Conservation (phyloP, 1,139 yeast genomes). For the Geotrichum restrictum region DNA sequence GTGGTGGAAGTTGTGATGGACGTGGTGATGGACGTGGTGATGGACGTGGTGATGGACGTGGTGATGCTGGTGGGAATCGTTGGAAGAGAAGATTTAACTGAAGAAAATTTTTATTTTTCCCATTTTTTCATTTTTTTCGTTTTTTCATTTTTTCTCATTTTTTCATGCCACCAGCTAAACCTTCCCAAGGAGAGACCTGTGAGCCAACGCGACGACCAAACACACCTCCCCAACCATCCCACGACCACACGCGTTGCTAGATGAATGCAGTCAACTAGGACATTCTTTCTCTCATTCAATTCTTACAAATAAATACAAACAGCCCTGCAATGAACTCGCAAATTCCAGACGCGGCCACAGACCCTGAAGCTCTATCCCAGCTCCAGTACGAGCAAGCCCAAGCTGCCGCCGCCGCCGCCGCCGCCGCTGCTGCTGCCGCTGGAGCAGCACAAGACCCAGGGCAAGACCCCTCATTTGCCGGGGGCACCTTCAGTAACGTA, state of each 20-base stretch:
- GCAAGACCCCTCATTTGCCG: conserved; percentile 15
- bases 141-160: not conserved
- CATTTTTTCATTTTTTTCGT: conserved; percentile 1
- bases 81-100: too few species aligned
- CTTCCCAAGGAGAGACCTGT: not conserved
- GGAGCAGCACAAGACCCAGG: conserved; percentile 17
- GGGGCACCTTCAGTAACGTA: conserved; percentile 65
- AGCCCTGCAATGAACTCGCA: conserved; percentile 4
- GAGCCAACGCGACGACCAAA: not conserved
- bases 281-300: not conserved
- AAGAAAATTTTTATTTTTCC: conserved; percentile 1
- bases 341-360: conserved; percentile 10
- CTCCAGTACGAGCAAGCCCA: conserved; percentile 22
- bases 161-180: not conserved
- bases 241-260: not conserved
- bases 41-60: too few species aligned
- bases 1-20: not conserved
- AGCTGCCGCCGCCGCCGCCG: conserved; percentile 22
- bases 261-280: not conserved
- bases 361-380: conserved; percentile 10
- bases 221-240: not conserved
- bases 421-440: conserved; percentile 21
- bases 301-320: not conserved
- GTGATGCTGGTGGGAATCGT: too few species aligned
- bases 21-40: too few species aligned